These are phyloP conservation scores for Pulveroboletus sp. DNA, from an alignment of 768 basidiomycete genomes.

Conservation along the genomic window DNA sequence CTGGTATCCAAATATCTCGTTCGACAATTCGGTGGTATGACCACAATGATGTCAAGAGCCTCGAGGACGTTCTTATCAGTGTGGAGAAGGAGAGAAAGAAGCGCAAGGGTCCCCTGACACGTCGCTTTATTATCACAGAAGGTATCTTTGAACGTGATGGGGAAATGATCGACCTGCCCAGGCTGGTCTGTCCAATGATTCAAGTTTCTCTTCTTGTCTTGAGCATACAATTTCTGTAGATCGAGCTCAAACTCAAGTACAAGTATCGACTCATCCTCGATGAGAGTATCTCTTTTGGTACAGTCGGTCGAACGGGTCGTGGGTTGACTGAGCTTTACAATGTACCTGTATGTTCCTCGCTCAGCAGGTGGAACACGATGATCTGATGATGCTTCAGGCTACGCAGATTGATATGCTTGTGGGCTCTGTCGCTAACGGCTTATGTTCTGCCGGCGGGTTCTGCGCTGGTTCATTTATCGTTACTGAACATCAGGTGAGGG, in stretches of 20 bases:
- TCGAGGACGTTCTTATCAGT: conserved; percentile 80
- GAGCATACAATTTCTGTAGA: conserved; percentile 40
- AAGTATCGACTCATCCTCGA: conserved; percentile 95
- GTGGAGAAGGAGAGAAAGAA: conserved; percentile 89
- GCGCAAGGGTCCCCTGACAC: conserved; percentile 73
- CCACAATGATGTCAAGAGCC: conserved; percentile 87
- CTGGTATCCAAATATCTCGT: conserved; percentile 90
- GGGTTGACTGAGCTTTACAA: conserved; percentile 94
- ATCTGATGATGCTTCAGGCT: conserved; percentile 43
- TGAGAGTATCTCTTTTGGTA: conserved; percentile 90
- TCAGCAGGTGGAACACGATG: not conserved
- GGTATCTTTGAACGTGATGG: conserved; percentile 97
- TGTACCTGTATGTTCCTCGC: conserved; percentile 62
- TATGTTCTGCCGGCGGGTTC: conserved; percentile 87
- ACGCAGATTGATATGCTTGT: conserved; percentile 92
- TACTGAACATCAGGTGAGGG: conserved; percentile 77
- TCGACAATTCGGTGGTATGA: conserved; percentile 93
- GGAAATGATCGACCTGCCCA: conserved; percentile 86
- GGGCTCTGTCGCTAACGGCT: conserved; percentile 80
- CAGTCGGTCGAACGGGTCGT: conserved; percentile 88
- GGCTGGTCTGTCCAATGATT: conserved; percentile 55
- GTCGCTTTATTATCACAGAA: conserved; percentile 94
- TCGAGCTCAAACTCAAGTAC: conserved; percentile 92
- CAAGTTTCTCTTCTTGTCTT: not conserved
- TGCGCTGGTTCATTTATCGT: conserved; percentile 84